Base-by-base conservation (phyloP, 345 rosid species). In the Euphorbia lathyris region DNA sequence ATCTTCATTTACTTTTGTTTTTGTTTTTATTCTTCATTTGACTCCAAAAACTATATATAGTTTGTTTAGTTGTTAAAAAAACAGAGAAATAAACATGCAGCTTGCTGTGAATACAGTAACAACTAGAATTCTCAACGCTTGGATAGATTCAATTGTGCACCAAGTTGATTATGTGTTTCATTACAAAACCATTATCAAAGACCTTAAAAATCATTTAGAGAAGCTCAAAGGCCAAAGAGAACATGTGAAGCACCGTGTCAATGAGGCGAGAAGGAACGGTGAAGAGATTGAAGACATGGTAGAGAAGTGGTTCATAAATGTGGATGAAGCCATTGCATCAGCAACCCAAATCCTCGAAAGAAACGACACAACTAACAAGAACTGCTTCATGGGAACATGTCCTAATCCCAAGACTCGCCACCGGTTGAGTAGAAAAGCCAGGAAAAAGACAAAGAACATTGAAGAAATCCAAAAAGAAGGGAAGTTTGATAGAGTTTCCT, bases 301-400 rank as follows among this genome's bases (percentile, higher is more conserved):
- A 17, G 1, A 25, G 43, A 27, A 43, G 7, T 69, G 65, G 72
- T 23, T 69, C 43, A 0, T 0, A 25, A 12, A 16, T 1, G 72
- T n/a, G 17, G 11, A 42, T 16, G 25, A 16, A 3, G 40, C n/a
- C 40, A 58, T 26, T 25, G 43, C 25, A 17, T 52, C 8, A 36
- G 64, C 65, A 3, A 36, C 42, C 1, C 26, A 17, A 19, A 1
- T 69, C 25, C 1, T 58, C 3, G 26, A 19, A 42, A 17, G 1
- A 9, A 32, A 58, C 13, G 34, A 67, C 0, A 26, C 23, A 53
- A 45, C 70, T 48, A 50, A 66, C 29, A 51, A 52, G 30, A 53
- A 12, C 32, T 68, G 72, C 22, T 55, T 68, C 22, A 16, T 19
- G 10, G 72, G 72, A 42, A 1, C 22, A 9, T 68, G 63, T 25